Base-by-base conservation (phyloP, 177 flowering plant species). In the Vitis hybrid region DNA sequence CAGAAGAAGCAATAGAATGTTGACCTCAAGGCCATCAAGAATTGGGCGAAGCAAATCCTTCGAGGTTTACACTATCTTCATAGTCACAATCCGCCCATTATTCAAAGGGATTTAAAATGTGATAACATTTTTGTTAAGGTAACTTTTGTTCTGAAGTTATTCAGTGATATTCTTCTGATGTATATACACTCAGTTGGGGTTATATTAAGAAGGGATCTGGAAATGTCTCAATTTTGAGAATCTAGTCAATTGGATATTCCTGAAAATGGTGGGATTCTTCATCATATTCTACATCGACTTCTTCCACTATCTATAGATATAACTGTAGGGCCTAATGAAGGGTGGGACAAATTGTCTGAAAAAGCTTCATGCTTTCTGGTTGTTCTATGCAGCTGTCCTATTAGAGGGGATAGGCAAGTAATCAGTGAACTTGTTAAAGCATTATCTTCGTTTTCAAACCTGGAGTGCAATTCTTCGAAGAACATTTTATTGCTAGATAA, bases 301-400 rank as follows among this genome's bases (percentile, higher is more conserved):
- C 88, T 94, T 75, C 90, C 97, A 11, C 56, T 82, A 22, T 79
- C 93, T 57, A 60, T 65, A 4, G 91, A 89, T 70, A 90, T 88
- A 75, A 76, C 83, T 70, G 80, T 80, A n/a, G 95, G 85, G 61
- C 78, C 87, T 67, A 86, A 85, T 80, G 98, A 92, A 53, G 87
- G 94, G 94, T 88, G 81, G 65, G 88, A 81, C 31, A 94, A 94
- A 77, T 76, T 94, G 72, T 89, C 97, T 79, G 97, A 90, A 78
- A 94, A 89, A 70, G 95, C 98, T 55, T 87, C 93, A 55, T 86
- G 86, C 88, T 90, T 92, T 75, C 74, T 94, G 72, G 98, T 92
- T 19, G 97, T 89, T 59, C 70, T 91, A 45, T 89, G 92, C 75
- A 87, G 95, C 67, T 93, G 95, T 51, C 92, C 98, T 63, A 71